Evolutionary conservation across 768 basidiomycete genomes (phyloP), one percentile per base, ranked within the genome.

Genomic region (Lentinula aciculospora): DNA sequence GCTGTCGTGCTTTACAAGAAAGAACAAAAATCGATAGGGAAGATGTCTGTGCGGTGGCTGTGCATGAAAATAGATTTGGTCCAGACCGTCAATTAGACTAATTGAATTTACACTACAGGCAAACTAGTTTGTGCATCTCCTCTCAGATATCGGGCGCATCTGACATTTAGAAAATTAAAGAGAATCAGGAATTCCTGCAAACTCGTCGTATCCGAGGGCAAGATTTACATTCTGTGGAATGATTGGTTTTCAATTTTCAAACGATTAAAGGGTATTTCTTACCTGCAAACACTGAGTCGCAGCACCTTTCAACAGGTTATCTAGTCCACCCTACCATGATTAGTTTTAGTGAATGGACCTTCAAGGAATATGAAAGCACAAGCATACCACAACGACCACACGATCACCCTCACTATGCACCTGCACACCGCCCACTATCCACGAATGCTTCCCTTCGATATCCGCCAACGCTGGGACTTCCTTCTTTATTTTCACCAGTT

Each of bases 271-370:
- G 55, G 37, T 42, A 29, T 12, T 37, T 72, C 85, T 19, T 51
- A 93, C 92, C 81, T 96, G 94, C 61, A 99, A 68, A 70, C 96
- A 98, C 71, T 99, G 97, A n/a, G 96, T 98, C 17, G 97, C 97
- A 50, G 97, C 97, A 6, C 97, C 97, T 71, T 99, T 99, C 61
- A 99, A 77, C 57, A 99, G 74, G 74, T 99, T 99, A 68, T 99
- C 97, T 65, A 99, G 73, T 0, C 94, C 94, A 49, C 93, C 96
- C 92, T 93, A 47, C 21, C 13, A 6, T 29, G 2, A n/a, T 55
- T 15, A 5, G 46, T 32, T 32, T 53, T 23, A 60, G 31, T 3
- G 40, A 46, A 34, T 13, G 13, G 32, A 34, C 32, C 13, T 34
- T 34, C 32, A 51, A 39, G 28, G 29, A 46, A 27, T 13, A 48